These are phyloP conservation scores for Ascochyta koolunga DNA, from an alignment of 2,329 filamentous ascomycete genomes.

Conservation along the genomic window DNA sequence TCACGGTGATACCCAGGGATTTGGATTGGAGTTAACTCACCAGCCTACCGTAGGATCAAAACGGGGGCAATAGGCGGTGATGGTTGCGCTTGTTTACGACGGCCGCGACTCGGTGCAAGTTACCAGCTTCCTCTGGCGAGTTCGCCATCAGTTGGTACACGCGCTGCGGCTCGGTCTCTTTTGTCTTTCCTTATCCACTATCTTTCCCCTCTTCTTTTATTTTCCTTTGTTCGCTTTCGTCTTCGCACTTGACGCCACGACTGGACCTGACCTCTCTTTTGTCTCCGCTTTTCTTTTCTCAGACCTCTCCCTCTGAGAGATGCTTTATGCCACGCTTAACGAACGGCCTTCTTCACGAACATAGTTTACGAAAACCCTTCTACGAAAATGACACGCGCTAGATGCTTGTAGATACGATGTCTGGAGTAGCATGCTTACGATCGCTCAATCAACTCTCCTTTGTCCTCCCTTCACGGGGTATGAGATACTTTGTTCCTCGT, in stretches of 20 bases:
- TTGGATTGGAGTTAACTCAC: slow-evolving; percentile 18
- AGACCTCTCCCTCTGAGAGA: background rate
- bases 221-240: slow-evolving; percentile 16
- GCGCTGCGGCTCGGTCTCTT: slow-evolving; percentile 10
- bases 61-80: slow-evolving; percentile 11
- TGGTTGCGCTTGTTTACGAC: slow-evolving; percentile 15
- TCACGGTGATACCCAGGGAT: slow-evolving; percentile 20
- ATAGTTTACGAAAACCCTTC: slow-evolving; percentile 19
- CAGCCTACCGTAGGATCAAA: slow-evolving; percentile 10
- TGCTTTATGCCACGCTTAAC: slow-evolving; percentile 7
- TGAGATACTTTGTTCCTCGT: background rate
- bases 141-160: slow-evolving; percentile 8
- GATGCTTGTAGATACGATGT: slow-evolving; percentile 23
- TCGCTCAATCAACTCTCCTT: slow-evolving; percentile 32
- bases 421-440: slow-evolving; percentile 27
- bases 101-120: slow-evolving; percentile 24
- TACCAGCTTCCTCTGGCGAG: slow-evolving; percentile 35
- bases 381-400: background rate
- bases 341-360: slow-evolving; percentile 21
- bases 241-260: slow-evolving; percentile 18
- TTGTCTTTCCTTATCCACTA: slow-evolving; percentile 2
- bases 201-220: background rate
- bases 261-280: slow-evolving; percentile 18
- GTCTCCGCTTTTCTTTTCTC: slow-evolving; percentile 7
- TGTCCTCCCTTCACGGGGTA: slow-evolving; percentile 3